Base-by-base conservation (phyloP, 768 basidiomycete genomes). In the Mycena kentingensis region DNA sequence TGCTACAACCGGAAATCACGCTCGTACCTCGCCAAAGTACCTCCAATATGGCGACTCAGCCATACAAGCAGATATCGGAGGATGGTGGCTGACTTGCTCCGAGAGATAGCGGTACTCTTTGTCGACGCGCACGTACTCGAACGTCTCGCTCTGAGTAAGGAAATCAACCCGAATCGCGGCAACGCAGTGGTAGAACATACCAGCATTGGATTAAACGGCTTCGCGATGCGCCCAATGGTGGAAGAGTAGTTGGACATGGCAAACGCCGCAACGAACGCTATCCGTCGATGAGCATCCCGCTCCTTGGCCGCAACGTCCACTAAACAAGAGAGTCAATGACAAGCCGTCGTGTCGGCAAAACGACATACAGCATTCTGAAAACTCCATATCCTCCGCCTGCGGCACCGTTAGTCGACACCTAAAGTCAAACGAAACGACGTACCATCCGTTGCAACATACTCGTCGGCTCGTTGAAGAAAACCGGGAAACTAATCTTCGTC, bases 161-260 rank as follows among this genome's bases (percentile, higher is more conserved):
- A 6, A 27, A 18, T 46, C 21, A 46, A 36, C 35, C 24, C 15
- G 19, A 36, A 47, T 15, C 52, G 37, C 18, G 31, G 28, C 26
- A 48, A 31, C 38, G 19, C 35, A 51, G 38, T 46, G 0, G 12
- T 34, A 10, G 29, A 5, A 75, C 87, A 46, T 54, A 91, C 89
- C 49, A 97, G 81, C 85, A 96, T 91, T 5, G 93, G 95, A 68
- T 97, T 97, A 72, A 97, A 97, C 1, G 94, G 95, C 69, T 98
- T 97, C 12, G 95, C 95, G 57, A 98, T 97, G 31, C 95, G 82
- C 3, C 96, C 95, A 60, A 96, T 91, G 2, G 95, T 98, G 21
- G 90, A 93, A 1, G 91, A 93, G 70, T 98, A 98, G 72, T 98
- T 98, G 25, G 90, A 91, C 93, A 97, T 97, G 2, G 94, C 95